Evolutionary conservation across 805 yeast species (phyloP).

Genomic region (Teunomyces pallodes): DNA sequence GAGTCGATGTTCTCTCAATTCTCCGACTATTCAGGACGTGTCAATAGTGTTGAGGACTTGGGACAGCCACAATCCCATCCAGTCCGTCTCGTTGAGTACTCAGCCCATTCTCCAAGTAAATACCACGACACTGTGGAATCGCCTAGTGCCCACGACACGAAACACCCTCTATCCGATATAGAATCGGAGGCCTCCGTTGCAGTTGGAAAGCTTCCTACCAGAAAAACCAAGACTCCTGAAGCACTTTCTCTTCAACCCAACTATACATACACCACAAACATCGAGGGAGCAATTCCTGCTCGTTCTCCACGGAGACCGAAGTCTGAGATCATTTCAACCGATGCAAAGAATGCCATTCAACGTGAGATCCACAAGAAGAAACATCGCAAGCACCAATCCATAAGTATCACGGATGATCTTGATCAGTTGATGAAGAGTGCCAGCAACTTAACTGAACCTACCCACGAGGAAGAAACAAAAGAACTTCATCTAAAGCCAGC

Average conservation of each 20-base stretch:
- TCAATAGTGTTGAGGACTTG: conserved; percentile 20
- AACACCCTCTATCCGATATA: conserved; percentile 8
- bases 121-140: not conserved
- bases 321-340: conserved; percentile 16
- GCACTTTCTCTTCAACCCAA: conserved; percentile 21
- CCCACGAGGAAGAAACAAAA: not conserved
- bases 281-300: conserved; percentile 38
- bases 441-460: conserved; percentile 6
- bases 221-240: conserved; percentile 10
- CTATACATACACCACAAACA: conserved; percentile 28
- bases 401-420: conserved; percentile 34
- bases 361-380: conserved; percentile 2
- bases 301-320: conserved; percentile 39
- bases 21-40: conserved; percentile 19
- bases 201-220: conserved; percentile 20
- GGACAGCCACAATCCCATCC: conserved; percentile 7
- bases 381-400: conserved; percentile 14
- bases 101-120: too few relatives aligned
- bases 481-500: not conserved
- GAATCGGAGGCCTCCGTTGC: conserved; percentile 13
- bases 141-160: not conserved
- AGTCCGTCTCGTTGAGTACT: conserved; percentile 4
- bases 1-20: conserved; percentile 14
- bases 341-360: not conserved
- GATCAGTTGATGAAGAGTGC: conserved; percentile 39